These are phyloP conservation scores for Emergomyces orientalis DNA, from an alignment of 2,329 filamentous ascomycete genomes.

Conservation along the genomic window DNA sequence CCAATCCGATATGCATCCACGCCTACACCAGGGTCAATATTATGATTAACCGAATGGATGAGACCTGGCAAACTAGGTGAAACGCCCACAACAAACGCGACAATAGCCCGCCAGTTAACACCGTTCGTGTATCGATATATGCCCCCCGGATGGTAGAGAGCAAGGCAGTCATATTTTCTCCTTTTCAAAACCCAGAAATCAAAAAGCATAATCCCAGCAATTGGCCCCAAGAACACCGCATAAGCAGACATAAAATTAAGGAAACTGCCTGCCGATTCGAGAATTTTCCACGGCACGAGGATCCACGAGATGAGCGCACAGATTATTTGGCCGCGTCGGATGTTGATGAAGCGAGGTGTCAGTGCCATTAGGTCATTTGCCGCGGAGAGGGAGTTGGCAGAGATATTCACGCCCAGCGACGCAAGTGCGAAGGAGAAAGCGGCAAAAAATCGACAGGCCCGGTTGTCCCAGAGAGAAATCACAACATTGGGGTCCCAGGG, in stretches of 20 bases:
- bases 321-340: slow-evolving; percentile 77
- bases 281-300: slow-evolving; percentile 58
- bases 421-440: slow-evolving; percentile 62
- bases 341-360: slow-evolving; percentile 69
- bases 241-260: slow-evolving; percentile 87
- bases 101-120: slow-evolving; percentile 51
- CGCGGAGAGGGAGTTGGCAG: slow-evolving; percentile 74
- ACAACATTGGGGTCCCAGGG: slow-evolving; percentile 58
- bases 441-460: slow-evolving; percentile 68
- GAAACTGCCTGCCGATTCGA: slow-evolving; percentile 58
- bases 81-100: slow-evolving; percentile 50
- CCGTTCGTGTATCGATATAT: slow-evolving; percentile 47
- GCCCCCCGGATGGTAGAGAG: slow-evolving; percentile 41
- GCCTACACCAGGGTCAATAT: slow-evolving; percentile 37
- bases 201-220: slow-evolving; percentile 75
- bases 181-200: slow-evolving; percentile 73
- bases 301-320: slow-evolving; percentile 59
- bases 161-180: slow-evolving; percentile 43
- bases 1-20: slow-evolving; percentile 54
- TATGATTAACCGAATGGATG: slow-evolving; percentile 33
- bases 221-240: slow-evolving; percentile 86
- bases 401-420: slow-evolving; percentile 78
- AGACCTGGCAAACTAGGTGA: slow-evolving; percentile 50
- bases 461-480: slow-evolving; percentile 57
- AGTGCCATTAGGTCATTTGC: slow-evolving; percentile 78